phyloP scores from a whole-genome alignment of 306 rosid genomes.

The Lagenaria siceraria region DNA sequence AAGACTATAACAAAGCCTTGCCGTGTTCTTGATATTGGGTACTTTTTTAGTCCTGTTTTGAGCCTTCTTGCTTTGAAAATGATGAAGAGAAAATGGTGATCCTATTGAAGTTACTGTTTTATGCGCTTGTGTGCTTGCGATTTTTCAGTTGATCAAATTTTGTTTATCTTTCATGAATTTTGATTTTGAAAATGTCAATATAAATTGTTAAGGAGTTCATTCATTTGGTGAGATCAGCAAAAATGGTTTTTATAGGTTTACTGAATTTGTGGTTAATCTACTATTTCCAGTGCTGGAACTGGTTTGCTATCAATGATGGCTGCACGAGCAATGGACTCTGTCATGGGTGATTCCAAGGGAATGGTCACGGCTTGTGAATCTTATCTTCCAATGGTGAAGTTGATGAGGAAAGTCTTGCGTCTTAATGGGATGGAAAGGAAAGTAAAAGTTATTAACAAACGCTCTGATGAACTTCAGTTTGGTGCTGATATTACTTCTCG shows the following conservation, averaged over 20 bases:
- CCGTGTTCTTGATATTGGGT: constrained; percentile 88
- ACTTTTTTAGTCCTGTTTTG: neutral
- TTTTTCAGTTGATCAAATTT: neutral
- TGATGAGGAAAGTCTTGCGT: constrained; percentile 68
- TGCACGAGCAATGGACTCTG: constrained; percentile 57
- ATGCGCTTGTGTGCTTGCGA: neutral
- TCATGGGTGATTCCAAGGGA: constrained; percentile 24
- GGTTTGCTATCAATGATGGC: constrained; percentile 97
- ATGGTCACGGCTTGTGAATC: constrained; percentile 81
- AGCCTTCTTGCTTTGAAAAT: neutral
- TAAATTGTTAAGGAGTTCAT: neutral
- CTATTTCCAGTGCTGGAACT: constrained; percentile 69
- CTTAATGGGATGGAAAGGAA: constrained; percentile 49
- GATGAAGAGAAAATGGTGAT: neutral
- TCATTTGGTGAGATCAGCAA: neutral
- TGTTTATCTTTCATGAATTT: neutral
- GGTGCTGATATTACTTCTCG: constrained; percentile 54
- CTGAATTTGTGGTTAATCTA: neutral
- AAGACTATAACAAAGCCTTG: constrained; percentile 56
- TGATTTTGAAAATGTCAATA: neutral
- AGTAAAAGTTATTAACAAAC: constrained; percentile 56
- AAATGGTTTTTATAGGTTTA: neutral
- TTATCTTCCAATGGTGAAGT: constrained; percentile 92
- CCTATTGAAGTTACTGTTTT: neutral
- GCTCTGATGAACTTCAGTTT: constrained; percentile 72